Conservation (phyloP, 2,329 filamentous ascomycete species). For the Alternaria solani region DNA sequence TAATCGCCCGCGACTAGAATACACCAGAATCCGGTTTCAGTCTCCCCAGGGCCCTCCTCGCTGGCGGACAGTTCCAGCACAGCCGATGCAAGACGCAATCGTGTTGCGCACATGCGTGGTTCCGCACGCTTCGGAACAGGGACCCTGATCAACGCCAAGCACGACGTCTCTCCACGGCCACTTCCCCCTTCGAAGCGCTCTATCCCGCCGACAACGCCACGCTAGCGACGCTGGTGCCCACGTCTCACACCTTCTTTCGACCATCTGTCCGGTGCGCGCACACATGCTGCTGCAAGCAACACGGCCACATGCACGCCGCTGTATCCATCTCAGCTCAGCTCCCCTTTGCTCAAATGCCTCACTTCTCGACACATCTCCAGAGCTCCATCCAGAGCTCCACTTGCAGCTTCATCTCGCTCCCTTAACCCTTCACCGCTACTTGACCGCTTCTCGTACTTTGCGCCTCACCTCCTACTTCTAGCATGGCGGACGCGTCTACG, state of each 20-base stretch:
- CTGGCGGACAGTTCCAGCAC: background rate
- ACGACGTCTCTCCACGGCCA: background rate
- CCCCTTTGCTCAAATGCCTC: conserved; percentile 7
- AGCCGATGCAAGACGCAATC: conserved; percentile 11
- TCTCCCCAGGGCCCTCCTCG: background rate
- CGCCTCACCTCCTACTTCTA: conserved; percentile 9
- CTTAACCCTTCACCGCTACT: conserved; percentile 22
- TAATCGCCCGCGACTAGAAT: conserved; percentile 1
- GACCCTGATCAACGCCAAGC: conserved; percentile 19
- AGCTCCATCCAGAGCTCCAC: conserved; percentile 3
- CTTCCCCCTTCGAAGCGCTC: conserved; percentile 16
- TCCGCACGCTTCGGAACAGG: conserved; percentile 2
- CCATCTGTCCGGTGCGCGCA: conserved; percentile 15
- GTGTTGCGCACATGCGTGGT: background rate
- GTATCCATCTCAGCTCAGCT: conserved; percentile 2
- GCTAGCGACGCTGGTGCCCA: conserved; percentile 8
- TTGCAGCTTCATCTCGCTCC: conserved; percentile 4
- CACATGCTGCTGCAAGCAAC: conserved; percentile 16
- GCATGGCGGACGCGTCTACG: conserved; percentile 19
- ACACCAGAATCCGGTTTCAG: conserved; percentile 16
- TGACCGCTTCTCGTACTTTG: conserved; percentile 35
- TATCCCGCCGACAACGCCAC: conserved; percentile 13
- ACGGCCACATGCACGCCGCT: conserved; percentile 23
- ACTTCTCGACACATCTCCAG: background rate
- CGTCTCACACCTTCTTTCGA: conserved; percentile 3